Base-by-base conservation (phyloP, 495 filamentous ascomycete genomes). In the Xylaria bambusicola region DNA sequence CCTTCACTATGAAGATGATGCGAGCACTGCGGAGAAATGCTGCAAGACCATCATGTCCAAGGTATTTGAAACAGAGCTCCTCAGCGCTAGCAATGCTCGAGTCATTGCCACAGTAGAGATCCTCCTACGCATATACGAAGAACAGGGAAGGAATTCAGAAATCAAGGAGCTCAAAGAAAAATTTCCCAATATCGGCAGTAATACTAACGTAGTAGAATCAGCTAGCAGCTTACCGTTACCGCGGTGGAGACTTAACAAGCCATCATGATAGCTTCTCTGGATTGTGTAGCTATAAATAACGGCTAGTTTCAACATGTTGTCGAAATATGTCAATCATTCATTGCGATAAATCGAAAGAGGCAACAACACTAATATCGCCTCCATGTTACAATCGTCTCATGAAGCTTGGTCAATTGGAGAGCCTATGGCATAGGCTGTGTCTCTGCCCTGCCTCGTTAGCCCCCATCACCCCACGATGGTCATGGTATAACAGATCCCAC, bases 31-130 rank as follows among this genome's bases (percentile, higher is more conserved):
- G 23, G 52, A 55, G 26, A 55, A 55, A n/a, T 55, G 52, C 21
- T 55, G 52, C n/a, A 18, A 45, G 45, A n/a, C n/a, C 23, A 45
- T 55, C 36, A 27, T 55, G 38, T 44, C 36, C 24, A 55, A 45
- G 21, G 52, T 55, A 29, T 55, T 17, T 35, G 53, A 60, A 8
- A 52, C 42, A 18, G 63, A 63, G 21, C 33, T 44, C 24, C 51
- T 67, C 6, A 47, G 58, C 17, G 42, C 61, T n/a, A 62, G 64
- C 31, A 47, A 67, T 51, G 56, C 55, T 23, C 62, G 65, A 33
- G 63, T 59, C 9, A 27, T 63, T 17, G 53, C 60, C 17, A 64
- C 61, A 27, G 65, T 66, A 21, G 60, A 70, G 10, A 47, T 61
- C 3, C 54, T 70, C 9, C 33, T 57, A 20, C 45, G 51, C 13